Evolutionary conservation across 2,329 filamentous ascomycete genomes (phyloP), one percentile per base, ranked within the genome.

Genomic region (Clonostachys sp.): DNA sequence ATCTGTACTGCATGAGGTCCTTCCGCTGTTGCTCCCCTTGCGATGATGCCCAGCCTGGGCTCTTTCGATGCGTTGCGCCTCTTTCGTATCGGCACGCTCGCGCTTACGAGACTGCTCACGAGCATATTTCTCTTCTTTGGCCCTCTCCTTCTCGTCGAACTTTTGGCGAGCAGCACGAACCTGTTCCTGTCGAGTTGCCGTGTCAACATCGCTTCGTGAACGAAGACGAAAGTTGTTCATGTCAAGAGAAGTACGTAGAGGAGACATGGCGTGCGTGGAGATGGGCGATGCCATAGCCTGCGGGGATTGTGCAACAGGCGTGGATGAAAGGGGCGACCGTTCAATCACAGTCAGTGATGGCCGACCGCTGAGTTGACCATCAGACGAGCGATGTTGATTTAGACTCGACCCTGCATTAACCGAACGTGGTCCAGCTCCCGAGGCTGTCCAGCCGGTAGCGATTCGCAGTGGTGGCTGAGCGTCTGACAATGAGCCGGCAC

Each of bases 51-150:
- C 24, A 17, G 44, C 42, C n/a, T 46, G 41, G 9, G 18, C 34
- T n/a, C 24, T 42, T n/a, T 48, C 41, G 54, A 64, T 63, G 54
- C 74, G 72, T 36, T 70, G 69, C 2, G 78, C 77, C 50, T 81
- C 78, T 57, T 76, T 81, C 55, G 68, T 72, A 48, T 80, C 75
- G n/a, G 73, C 73, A 42, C 80, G 79, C 59, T 84, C 80, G 35
- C 76, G 73, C 50, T 77, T 80, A 52, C 72, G 73, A 48, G 77
- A 71, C 66, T 82, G 74, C 54, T 83, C 78, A 12, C 75, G 75
- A 14, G 77, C 80, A 44, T 80, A 79, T 57, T 83, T 84, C 58
- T 83, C 81, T 35, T 83, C 76, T 63, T 85, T 84, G 46, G 68
- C 68, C 14, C 71, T 71, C 61, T 86, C 80, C 58, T 78, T 80